Base-by-base conservation (phyloP, 192 early-diverging fungal species). In the Entomortierella parvispora region DNA sequence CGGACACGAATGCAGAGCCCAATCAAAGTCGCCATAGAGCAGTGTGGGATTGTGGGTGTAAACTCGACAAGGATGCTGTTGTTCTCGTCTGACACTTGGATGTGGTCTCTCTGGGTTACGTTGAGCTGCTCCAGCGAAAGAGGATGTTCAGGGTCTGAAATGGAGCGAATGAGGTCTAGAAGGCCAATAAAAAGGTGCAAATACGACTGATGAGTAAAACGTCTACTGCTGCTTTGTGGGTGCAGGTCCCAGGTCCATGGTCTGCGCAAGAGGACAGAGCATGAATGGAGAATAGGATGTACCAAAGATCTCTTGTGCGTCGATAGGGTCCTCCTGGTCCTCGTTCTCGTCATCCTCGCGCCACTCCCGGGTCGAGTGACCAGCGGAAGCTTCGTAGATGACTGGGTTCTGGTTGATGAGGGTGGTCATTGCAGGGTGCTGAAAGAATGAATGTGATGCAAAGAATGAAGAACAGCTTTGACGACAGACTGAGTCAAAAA, bases 1-100 rank as follows among this genome's bases (percentile, higher is more conserved):
- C 93, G 87, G 11, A 99, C 96, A 26, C 97, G 91, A 45, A 99
- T 98, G 82, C 96, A 97, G 18, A 98, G 86, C 0, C 97, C 97
- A 80, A 99, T 99, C 45, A 99, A 80, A 10, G 97, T 98, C 12
- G 96, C 96, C 97, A 99, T 99, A 33, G 94, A 96, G 82, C 97
- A 99, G 81, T 99, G 97, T 29, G 96, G 96, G 67, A 99, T 98
- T 10, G 97, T 98, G 1, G 97, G 97, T 0, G 95, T 97, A 70
- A 99, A 98, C 78, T 91, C 89, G 31, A 99, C 89, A 9, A 85
- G 52, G 31, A 99, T 84, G 46, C 76, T 85, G 79, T 88, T 91
- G 42, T 64, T 71, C 11, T 83, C 78, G 70, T 94, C 88, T 65
- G 93, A 89, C 10, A 99, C 93, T 4, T 69, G 68, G 61, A 99